phyloP scores from a whole-genome alignment of 2,329 filamentous ascomycete species.

The Colletotrichum karsti region DNA sequence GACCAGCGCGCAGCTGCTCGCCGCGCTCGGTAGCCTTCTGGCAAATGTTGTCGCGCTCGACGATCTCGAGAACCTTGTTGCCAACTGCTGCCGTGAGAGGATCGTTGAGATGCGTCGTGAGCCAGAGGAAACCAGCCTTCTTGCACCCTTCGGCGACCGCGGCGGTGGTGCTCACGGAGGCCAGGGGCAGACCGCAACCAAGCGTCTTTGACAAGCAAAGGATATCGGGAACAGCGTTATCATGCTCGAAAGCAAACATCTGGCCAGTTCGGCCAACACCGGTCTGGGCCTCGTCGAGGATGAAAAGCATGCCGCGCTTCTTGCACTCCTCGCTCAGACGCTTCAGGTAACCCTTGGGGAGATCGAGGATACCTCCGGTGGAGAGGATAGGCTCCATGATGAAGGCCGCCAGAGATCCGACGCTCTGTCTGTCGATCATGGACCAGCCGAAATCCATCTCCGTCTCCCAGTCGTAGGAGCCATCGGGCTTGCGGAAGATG shows the following conservation, averaged over 20 bases:
- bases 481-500: conserved; percentile 65
- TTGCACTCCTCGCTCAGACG: conserved; percentile 60
- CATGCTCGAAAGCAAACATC: conserved; percentile 67
- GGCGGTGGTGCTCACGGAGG: conserved; percentile 55
- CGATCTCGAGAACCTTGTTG: conserved; percentile 62
- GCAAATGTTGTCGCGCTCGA: conserved; percentile 55
- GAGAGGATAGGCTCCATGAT: conserved; percentile 70
- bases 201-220: conserved; percentile 62
- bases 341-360: conserved; percentile 63
- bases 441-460: conserved; percentile 70
- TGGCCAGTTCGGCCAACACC: conserved; percentile 63
- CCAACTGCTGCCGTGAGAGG: conserved; percentile 62
- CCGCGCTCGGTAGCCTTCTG: conserved; percentile 50
- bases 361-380: conserved; percentile 62
- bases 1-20: conserved; percentile 49
- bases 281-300: conserved; percentile 69
- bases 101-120: conserved; percentile 64
- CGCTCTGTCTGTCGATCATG: conserved; percentile 66
- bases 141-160: conserved; percentile 54
- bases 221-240: conserved; percentile 57
- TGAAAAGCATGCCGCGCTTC: conserved; percentile 63
- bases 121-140: conserved; percentile 55
- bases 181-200: conserved; percentile 60
- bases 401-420: conserved; percentile 68
- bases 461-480: conserved; percentile 71